Base-by-base conservation (phyloP, 352 stramenopile species). In the Hyaloperonospora arabidopsidis region DNA sequence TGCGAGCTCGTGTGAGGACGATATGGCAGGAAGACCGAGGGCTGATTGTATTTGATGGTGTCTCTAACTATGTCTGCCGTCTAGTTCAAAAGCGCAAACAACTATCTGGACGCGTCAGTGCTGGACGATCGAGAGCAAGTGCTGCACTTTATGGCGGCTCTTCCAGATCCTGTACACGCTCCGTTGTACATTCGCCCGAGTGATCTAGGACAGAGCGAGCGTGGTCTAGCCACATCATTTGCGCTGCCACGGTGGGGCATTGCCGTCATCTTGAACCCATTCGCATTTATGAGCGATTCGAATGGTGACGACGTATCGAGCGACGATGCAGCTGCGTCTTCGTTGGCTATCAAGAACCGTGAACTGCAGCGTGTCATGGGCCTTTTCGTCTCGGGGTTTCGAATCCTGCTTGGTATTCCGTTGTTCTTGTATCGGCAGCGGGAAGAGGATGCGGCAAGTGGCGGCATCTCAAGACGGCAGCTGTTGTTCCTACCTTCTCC, bases 31-130 rank as follows among this genome's bases (percentile, higher is more conserved):
- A 44, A 2, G 19, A 22, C 32, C 13, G n/a, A 18, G 11, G 19
- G n/a, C n/a, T 11, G 19, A 44, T 41, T 44, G 15, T 44, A 21
- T 23, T 44, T 18, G 15, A 44, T 18, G 38, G 12, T n/a, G 14
- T 35, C 6, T 21, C 23, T 53, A 4, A 23, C 43, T 12, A 23
- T 50, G n/a, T 21, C 15, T 32, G 25, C 25, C 8, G 25, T 55
- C 1, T 57, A 90, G 80, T 91, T 91, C 41, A 89, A 89, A 36
- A 87, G 74, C 43, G 67, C 68, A 18, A 92, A 92, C 49, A 76
- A 89, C 45, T 89, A 83, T 38, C 52, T 88, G 11, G 73, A 72
- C 8, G 67, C 76, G 2, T 82, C 77, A 0, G 74, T 92, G 45
- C 62, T 89, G 22, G 68, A 70, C 1, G 82, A 92, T 54, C 56